phyloP scores from a whole-genome alignment of 257 asterid genomes.

The Cordia subcordata region DNA sequence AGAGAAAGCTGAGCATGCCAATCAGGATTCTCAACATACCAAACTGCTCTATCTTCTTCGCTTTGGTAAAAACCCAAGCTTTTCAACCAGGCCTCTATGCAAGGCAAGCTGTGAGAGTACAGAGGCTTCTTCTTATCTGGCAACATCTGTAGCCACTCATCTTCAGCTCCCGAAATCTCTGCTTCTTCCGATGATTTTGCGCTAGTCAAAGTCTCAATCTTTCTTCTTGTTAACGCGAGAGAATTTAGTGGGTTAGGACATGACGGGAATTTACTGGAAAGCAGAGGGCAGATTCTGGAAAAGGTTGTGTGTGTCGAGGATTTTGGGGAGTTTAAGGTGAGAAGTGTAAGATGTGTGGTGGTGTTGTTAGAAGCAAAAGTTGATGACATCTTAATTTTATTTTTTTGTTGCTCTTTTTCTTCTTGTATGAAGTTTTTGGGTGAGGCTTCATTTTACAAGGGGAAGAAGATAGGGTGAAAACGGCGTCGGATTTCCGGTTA shows the following conservation, averaged over 20 bases:
- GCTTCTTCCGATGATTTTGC: slow-evolving; percentile 53
- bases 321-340: neutral
- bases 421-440: too few species aligned
- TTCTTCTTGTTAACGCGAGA: slow-evolving; percentile 28
- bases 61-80: slow-evolving; percentile 78
- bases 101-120: slow-evolving; percentile 92
- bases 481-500: slow-evolving; percentile 14
- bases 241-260: slow-evolving; percentile 19
- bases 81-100: slow-evolving; percentile 90
- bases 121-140: slow-evolving; percentile 86
- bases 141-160: slow-evolving; percentile 79
- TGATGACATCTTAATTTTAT: neutral
- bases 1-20: slow-evolving; percentile 91
- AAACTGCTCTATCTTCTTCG: slow-evolving; percentile 79
- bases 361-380: neutral
- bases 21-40: slow-evolving; percentile 78
- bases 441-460: too few species aligned
- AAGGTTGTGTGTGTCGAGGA: slow-evolving; percentile 1
- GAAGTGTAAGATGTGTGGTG: neutral
- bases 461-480: slow-evolving; percentile 19
- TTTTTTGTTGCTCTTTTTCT: too few species aligned
- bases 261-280: slow-evolving; percentile 24
- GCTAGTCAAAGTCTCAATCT: slow-evolving; percentile 11
- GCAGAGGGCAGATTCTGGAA: neutral
- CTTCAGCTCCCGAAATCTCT: slow-evolving; percentile 44